Evolutionary conservation across 495 filamentous ascomycete species (phyloP).

Genomic region (Annulohypoxylon stygium): DNA sequence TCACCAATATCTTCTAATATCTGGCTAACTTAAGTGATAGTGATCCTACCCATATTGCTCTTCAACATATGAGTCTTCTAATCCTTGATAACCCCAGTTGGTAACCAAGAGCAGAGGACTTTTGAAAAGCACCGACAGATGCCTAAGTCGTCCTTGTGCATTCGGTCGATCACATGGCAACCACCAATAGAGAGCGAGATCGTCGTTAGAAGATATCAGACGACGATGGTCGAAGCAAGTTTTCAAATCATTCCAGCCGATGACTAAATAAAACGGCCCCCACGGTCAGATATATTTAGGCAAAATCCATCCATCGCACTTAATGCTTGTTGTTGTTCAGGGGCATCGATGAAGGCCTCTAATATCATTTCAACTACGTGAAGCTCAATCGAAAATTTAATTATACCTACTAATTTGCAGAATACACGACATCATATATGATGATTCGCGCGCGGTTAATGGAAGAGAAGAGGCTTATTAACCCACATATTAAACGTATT

Average conservation of each 20-base stretch:
- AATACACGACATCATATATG: neutral
- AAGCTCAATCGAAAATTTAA: neutral
- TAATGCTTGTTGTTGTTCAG: neutral
- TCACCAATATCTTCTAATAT: too few relatives aligned
- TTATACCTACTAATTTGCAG: neutral
- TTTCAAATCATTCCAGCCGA: neutral
- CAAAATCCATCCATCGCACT: neutral
- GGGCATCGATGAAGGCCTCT: neutral
- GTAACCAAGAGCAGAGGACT: too few relatives aligned
- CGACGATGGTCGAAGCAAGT: neutral
- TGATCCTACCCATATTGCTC: too few relatives aligned
- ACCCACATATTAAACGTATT: neutral
- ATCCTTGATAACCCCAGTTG: too few relatives aligned
- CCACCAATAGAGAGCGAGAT: neutral
- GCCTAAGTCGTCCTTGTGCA: neutral
- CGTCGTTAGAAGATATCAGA: neutral
- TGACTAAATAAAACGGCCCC: neutral
- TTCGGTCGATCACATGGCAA: neutral
- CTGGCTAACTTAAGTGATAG: too few relatives aligned
- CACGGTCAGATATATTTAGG: conserved; percentile 1
- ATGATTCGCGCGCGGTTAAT: conserved; percentile 5
- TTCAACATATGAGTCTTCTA: too few relatives aligned
- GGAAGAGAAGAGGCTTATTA: neutral
- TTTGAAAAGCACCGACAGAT: neutral
- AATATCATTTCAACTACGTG: neutral